Conservation (phyloP, 2,329 filamentous ascomycete species). For the Phialophora verrucosa region DNA sequence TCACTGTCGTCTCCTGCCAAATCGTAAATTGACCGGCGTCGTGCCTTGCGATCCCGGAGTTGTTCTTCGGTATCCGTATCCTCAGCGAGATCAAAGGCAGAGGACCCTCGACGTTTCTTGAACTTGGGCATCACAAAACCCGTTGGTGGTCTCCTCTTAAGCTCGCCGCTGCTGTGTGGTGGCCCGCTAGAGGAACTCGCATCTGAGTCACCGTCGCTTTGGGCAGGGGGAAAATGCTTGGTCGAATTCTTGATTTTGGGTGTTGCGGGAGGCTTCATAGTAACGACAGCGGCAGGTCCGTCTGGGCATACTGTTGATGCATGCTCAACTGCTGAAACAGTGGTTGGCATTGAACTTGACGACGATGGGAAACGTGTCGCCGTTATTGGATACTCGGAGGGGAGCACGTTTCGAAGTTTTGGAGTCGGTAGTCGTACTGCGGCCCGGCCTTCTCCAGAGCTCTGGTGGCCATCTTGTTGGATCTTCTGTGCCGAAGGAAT, state of each 20-base stretch:
- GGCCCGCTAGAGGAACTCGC: neutral
- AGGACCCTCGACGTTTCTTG: slow-evolving; percentile 18
- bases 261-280: neutral
- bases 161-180: neutral
- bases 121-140: neutral
- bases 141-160: slow-evolving; percentile 24
- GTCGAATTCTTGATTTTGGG: neutral
- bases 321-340: neutral
- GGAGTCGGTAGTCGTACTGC: neutral
- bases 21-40: slow-evolving; percentile 25
- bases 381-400: neutral
- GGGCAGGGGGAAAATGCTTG: neutral
- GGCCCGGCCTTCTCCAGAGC: neutral
- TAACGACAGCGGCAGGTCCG: too few relatives aligned
- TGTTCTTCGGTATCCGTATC: slow-evolving; percentile 22
- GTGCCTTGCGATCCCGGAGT: neutral
- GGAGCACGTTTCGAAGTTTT: neutral
- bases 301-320: neutral
- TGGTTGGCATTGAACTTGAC: neutral
- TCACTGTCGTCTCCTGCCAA: slow-evolving; percentile 9
- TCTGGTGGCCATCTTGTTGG: neutral
- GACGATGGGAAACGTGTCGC: neutral
- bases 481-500: neutral
- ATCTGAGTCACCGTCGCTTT: neutral
- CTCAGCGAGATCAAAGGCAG: slow-evolving; percentile 33